Percentiles rank a stretch among this genome's conserved stretches.
phyloP scores from a whole-genome alignment of 108 stramenopile species.

The Cyclotella kingstonii region DNA sequence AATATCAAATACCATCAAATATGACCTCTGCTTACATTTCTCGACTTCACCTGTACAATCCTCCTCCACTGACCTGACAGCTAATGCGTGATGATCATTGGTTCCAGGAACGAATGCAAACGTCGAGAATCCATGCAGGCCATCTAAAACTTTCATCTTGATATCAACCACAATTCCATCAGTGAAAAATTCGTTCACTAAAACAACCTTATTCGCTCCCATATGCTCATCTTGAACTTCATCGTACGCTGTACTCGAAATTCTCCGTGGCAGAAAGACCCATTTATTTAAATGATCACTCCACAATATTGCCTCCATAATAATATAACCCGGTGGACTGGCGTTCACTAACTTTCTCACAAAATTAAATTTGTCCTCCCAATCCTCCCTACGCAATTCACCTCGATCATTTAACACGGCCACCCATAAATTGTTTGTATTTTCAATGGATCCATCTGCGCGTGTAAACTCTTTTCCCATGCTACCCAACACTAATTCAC shows the following conservation, averaged over 20 bases:
- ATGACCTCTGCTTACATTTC: constrained; percentile 87
- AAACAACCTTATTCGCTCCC: constrained; percentile 85
- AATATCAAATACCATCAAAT: constrained; percentile 87
- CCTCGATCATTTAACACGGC: constrained; percentile 73
- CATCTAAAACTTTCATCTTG: constrained; percentile 57
- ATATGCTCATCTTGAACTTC: constrained; percentile 84
- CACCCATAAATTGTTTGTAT: constrained; percentile 93
- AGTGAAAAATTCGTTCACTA: constrained; percentile 80
- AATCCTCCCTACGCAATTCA: constrained; percentile 72
- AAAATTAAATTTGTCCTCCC: constrained; percentile 77
- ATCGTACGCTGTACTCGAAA: constrained; percentile 83
- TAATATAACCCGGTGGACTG: constrained; percentile 80
- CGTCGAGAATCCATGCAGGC: constrained; percentile 89
- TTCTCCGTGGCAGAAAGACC: constrained; percentile 92
- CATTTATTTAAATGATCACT: constrained; percentile 78
- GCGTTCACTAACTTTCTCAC: constrained; percentile 79
- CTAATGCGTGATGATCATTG: constrained; percentile 78
- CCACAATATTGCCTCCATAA: constrained; percentile 94
- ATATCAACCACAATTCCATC: constrained; percentile 69
- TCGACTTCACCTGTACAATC: constrained; percentile 75
- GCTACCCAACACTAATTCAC: constrained; percentile 83
- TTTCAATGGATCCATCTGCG: constrained; percentile 73
- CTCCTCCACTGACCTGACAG: constrained; percentile 89
- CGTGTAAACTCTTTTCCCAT: constrained; percentile 94
- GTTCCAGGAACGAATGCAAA: constrained; percentile 94